Evolutionary conservation across 257 asterid species (phyloP), one percentile per base, ranked within the genome.

Genomic region (Anisodus tanguticus): DNA sequence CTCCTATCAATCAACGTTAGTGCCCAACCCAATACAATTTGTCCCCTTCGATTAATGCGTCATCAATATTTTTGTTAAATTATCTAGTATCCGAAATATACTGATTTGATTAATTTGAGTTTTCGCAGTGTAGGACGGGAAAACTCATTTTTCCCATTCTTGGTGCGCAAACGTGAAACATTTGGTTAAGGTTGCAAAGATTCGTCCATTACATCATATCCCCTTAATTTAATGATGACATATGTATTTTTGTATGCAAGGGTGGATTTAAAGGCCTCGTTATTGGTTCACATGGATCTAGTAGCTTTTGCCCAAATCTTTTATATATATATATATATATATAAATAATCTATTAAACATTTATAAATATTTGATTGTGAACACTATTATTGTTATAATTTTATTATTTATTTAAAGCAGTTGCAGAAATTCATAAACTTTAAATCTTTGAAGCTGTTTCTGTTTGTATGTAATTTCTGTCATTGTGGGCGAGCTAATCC

Each of bases 1-100:
- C 63, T 76, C 63, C 13, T 76, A 76, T 76, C 63, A 76, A 51
- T 76, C 26, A 15, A 76, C 43, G 7, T 12, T 74, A 74, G 81
- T 74, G 81, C 63, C 1, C 81, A 22, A 22, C 47, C 63, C 81
- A 76, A 49, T 76, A 22, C 8, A 51, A 12, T 12, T 51, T 76
- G 47, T 76, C 81, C 47, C 26, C 43, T 76, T 51, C 12, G 19
- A 13, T 11, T 76, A 74, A 49, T 19, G 22, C 2, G 3, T 82
- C 58, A 72, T n/a, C n/a, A 37, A 39, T 10, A 6, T 72, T 6
- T 47, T 70, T 72, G 2, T 1, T 5, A 5, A 45, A 9, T 8
- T 6, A 43, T 9, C 1, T 39, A 0, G 4, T 0, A 0, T 70
- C 2, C 2, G 0, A 0, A 72, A 45, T 11, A 10, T 4, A 72